Conservation (phyloP, 1,284 basidiomycete species). For the Malassezia yamatoensis region DNA sequence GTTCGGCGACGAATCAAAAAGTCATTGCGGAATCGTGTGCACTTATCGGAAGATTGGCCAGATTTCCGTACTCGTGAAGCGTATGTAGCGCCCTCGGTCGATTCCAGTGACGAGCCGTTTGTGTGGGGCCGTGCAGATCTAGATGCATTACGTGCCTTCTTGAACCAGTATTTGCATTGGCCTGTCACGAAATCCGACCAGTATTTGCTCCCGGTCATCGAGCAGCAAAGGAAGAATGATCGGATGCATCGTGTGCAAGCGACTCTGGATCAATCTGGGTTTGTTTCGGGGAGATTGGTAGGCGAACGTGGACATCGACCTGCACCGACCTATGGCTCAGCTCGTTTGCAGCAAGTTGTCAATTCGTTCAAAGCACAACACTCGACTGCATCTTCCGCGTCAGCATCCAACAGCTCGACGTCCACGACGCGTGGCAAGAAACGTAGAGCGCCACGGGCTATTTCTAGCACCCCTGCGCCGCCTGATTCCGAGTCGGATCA, state of each 20-base stretch:
- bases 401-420: background rate
- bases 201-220: constrained; percentile 81
- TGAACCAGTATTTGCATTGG: constrained; percentile 80
- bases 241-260: constrained; percentile 50
- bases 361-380: constrained; percentile 55
- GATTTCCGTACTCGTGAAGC: constrained; percentile 74
- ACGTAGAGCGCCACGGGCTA: too few relatives aligned
- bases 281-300: constrained; percentile 50
- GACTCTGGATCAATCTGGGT: constrained; percentile 53
- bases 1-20: constrained; percentile 41
- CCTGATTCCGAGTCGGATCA: too few relatives aligned
- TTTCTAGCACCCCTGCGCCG: too few relatives aligned
- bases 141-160: constrained; percentile 61
- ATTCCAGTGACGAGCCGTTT: constrained; percentile 83
- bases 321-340: constrained; percentile 58
- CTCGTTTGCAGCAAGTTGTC: constrained; percentile 79
- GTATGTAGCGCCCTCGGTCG: constrained; percentile 80
- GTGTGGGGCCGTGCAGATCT: constrained; percentile 95
- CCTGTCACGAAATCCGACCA: constrained; percentile 76
- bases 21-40: constrained; percentile 54
- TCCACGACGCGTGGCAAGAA: too few relatives aligned
- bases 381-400: background rate
- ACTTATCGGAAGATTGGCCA: constrained; percentile 73
- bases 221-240: constrained; percentile 51
- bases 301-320: background rate